Evolutionary conservation across 73 alveolate species (phyloP).

Genomic region (Paramecium sonneborni): DNA sequence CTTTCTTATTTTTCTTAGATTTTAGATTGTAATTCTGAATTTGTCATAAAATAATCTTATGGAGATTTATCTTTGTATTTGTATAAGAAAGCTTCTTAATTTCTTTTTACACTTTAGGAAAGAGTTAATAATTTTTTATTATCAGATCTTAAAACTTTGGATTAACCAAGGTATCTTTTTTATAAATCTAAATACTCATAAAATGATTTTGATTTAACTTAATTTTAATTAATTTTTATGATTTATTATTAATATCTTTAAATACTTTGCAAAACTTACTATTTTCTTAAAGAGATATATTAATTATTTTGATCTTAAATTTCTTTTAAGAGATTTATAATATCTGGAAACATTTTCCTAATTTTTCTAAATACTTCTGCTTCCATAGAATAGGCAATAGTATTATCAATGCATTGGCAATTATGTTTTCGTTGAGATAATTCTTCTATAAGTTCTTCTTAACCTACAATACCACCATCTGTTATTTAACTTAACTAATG

Average conservation of each 20-base stretch:
- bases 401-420: background rate
- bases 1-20: background rate
- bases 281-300: background rate
- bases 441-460: conserved; percentile 32
- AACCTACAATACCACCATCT: conserved; percentile 34
- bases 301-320: background rate
- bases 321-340: background rate
- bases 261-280: background rate
- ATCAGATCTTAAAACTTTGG: background rate
- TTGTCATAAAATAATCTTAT: background rate
- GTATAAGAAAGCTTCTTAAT: background rate
- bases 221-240: background rate
- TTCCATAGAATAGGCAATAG: conserved; percentile 20
- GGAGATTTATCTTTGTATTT: background rate
- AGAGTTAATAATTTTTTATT: background rate
- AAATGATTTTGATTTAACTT: background rate
- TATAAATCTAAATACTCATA: background rate
- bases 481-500: conserved; percentile 18
- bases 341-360: background rate
- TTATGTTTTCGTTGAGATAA: background rate
- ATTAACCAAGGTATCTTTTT: background rate
- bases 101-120: background rate
- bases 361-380: conserved; percentile 30
- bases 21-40: background rate
- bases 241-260: background rate